Conservation (phyloP, 176 grass and related monocot species). For the Rhipidocladum racemiflorum region DNA sequence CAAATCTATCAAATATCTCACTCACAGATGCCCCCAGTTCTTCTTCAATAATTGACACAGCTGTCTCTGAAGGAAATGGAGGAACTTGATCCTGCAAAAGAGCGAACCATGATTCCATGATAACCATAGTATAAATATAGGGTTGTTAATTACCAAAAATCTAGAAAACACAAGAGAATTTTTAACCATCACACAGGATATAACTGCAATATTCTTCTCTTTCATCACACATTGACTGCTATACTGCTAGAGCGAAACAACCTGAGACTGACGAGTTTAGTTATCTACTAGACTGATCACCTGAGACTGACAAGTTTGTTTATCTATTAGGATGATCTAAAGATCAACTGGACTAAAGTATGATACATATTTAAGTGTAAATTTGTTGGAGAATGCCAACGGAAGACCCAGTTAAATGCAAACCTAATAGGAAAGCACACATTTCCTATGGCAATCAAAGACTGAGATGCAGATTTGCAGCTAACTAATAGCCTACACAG, state of each 20-base stretch:
- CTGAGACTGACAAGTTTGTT: background rate
- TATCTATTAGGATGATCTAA: constrained; percentile 10
- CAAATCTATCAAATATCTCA: constrained; percentile 89
- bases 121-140: background rate
- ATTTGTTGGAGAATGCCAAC: background rate
- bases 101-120: constrained; percentile 5
- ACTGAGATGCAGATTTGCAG: background rate
- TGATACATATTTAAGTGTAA: background rate
- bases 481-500: background rate
- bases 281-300: background rate
- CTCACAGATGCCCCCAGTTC: constrained; percentile 71
- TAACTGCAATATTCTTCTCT: background rate
- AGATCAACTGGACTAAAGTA: background rate
- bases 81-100: constrained; percentile 88
- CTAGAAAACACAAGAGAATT: background rate
- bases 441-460: constrained; percentile 3
- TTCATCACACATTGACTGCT: background rate
- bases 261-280: background rate
- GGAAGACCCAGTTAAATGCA: background rate
- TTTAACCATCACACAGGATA: background rate
- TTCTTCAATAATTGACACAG: constrained; percentile 88
- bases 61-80: constrained; percentile 84
- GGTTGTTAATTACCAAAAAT: background rate
- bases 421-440: background rate
- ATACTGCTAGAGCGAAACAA: background rate